A percentile compares a stretch with the other conserved stretches of the same genome.
Conservation (phyloP, 2,329 filamentous ascomycete genomes). For the Colletotrichum cuscutae region DNA sequence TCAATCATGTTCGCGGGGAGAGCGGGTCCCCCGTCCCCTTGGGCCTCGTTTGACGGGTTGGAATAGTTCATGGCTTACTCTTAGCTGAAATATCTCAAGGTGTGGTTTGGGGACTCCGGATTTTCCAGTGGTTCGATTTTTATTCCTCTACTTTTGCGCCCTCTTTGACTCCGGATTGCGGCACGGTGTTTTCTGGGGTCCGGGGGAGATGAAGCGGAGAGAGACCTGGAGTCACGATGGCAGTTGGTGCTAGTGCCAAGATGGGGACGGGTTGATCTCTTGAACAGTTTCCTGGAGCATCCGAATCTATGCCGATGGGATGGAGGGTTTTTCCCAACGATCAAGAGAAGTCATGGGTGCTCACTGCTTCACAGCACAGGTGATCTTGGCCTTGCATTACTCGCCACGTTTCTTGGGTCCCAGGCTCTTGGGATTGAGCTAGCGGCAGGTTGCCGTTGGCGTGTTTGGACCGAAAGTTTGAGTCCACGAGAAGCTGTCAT, state of each 20-base stretch:
- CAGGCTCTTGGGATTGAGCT: neutral
- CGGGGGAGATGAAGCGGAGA: constrained; percentile 17
- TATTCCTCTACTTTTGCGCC: neutral
- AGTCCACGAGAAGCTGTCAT: neutral
- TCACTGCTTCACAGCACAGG: neutral
- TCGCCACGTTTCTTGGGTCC: neutral
- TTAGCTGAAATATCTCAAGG: neutral
- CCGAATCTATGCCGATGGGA: neutral
- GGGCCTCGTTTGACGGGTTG: neutral
- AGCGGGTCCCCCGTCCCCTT: neutral
- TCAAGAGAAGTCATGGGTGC: too few species aligned
- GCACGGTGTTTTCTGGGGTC: constrained; percentile 4
- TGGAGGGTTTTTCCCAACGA: neutral
- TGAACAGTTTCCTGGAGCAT: neutral
- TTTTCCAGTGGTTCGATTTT: constrained; percentile 9
- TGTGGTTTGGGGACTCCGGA: constrained; percentile 7
- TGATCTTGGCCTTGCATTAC: neutral
- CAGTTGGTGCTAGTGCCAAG: neutral
- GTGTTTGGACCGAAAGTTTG: neutral
- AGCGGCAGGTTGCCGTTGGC: neutral
- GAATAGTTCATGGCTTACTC: neutral
- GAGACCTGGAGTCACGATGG: constrained; percentile 7
- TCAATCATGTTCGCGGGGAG: constrained; percentile 17
- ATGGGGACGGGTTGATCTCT: neutral
- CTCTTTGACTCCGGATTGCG: neutral